These are phyloP conservation scores for Xylaria castorea DNA, from an alignment of 495 filamentous ascomycete species.

Conservation along the genomic window DNA sequence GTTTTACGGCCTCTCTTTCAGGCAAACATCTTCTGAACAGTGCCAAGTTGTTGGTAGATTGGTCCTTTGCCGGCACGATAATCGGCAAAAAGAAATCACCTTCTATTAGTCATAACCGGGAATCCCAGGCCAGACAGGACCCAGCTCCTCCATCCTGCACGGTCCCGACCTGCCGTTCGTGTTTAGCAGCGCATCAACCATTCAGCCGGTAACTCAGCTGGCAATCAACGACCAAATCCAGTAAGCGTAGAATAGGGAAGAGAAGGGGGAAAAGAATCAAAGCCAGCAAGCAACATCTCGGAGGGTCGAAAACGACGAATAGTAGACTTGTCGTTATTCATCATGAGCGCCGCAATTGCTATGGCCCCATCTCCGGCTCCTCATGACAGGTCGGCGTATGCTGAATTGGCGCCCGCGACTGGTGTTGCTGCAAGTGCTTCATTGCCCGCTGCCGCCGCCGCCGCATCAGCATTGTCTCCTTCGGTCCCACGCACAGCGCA, in stretches of 20 bases:
- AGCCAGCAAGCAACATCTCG: background rate
- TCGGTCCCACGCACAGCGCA: slow-evolving; percentile 50
- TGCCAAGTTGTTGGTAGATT: slow-evolving; percentile 5
- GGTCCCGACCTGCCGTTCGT: slow-evolving; percentile 23
- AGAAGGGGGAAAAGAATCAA: background rate
- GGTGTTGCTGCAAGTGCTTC: slow-evolving; percentile 36
- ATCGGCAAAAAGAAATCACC: background rate
- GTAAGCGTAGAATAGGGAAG: background rate
- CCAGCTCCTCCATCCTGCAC: slow-evolving; percentile 19
- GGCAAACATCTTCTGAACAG: background rate
- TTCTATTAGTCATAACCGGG: slow-evolving; percentile 5
- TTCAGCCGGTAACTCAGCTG: slow-evolving; percentile 28
- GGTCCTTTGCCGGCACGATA: background rate
- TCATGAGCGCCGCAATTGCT: slow-evolving; percentile 65
- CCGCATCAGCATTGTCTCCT: slow-evolving; percentile 49
- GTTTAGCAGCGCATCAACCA: slow-evolving; percentile 25
- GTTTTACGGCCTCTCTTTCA: background rate
- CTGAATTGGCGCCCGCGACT: slow-evolving; percentile 55
- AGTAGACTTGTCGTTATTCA: slow-evolving; percentile 38
- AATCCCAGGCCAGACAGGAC: slow-evolving; percentile 18
- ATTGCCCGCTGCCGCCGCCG: slow-evolving; percentile 29
- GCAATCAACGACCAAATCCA: slow-evolving; percentile 1
- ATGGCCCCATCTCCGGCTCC: slow-evolving; percentile 67
- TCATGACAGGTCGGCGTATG: slow-evolving; percentile 59
- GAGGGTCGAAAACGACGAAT: slow-evolving; percentile 14